A percentile compares a stretch with the other conserved stretches of the same genome.
Conservation (phyloP, 768 basidiomycete genomes). For the Lentinula detonsa region DNA sequence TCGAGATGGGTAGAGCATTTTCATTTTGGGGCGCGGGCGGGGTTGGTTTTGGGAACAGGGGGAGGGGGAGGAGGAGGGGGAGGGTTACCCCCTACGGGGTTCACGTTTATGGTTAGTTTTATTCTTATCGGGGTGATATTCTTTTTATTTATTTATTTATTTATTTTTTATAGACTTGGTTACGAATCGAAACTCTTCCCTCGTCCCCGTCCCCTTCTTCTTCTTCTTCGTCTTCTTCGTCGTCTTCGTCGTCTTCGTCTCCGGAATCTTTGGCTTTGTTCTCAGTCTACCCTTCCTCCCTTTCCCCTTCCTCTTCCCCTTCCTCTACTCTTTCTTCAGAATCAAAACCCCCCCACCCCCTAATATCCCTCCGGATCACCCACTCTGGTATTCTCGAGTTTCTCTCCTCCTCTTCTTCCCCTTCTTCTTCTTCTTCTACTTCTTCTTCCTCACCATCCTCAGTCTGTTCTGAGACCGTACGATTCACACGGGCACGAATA, state of each 20-base stretch:
- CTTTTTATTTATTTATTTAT: neutral
- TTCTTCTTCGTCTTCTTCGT: too few relatives aligned
- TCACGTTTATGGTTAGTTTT: constrained; percentile 62
- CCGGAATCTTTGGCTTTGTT: constrained; percentile 23
- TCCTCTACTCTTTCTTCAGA: too few relatives aligned
- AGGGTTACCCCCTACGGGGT: constrained; percentile 54
- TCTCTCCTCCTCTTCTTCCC: constrained; percentile 15
- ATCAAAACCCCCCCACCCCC: neutral
- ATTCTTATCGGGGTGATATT: neutral
- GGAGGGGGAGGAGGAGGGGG: too few relatives aligned
- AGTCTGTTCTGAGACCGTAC: too few relatives aligned
- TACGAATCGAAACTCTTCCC: constrained; percentile 40
- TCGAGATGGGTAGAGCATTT: constrained; percentile 78
- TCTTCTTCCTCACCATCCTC: constrained; percentile 19
- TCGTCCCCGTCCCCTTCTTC: constrained; percentile 25
- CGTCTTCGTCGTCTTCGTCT: constrained; percentile 18
- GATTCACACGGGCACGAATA: constrained; percentile 42
- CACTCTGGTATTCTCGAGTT: constrained; percentile 52
- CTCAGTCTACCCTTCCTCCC: constrained; percentile 16
- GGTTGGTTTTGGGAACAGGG: constrained; percentile 36
- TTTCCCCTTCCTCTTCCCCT: constrained; percentile 3
- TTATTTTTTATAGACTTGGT: constrained; percentile 35
- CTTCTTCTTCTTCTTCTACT: too few relatives aligned
- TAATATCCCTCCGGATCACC: constrained; percentile 42
- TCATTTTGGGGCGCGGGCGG: constrained; percentile 53